Evolutionary conservation across 2,329 filamentous ascomycete species (phyloP).

Genomic region (Byssochlamys sp.): DNA sequence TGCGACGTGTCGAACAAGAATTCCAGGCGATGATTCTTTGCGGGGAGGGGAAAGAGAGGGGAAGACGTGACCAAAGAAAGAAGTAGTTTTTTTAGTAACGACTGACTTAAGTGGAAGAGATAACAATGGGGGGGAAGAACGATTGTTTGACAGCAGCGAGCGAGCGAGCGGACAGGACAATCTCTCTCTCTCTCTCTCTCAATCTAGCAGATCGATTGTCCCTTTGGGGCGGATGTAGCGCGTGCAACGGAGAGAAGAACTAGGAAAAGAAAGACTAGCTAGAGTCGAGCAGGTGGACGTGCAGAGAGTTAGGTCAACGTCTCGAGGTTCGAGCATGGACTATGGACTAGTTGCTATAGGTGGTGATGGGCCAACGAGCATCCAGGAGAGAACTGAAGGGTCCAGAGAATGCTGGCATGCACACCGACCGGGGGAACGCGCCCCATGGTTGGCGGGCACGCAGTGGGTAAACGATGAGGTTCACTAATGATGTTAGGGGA

Average conservation of each 20-base stretch:
- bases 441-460: not conserved
- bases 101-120: constrained; percentile 2
- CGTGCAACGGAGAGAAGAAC: not conserved
- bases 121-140: not conserved
- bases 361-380: not conserved
- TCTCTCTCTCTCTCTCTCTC: not conserved
- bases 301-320: not conserved
- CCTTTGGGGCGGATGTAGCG: not conserved
- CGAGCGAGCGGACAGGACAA: constrained; percentile 17
- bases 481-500: not conserved
- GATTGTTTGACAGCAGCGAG: not conserved
- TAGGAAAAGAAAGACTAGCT: not conserved
- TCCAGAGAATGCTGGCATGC: not conserved
- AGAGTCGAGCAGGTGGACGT: not conserved
- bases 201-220: not conserved
- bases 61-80: not conserved
- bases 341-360: not conserved
- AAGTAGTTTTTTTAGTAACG: constrained; percentile 3
- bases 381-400: not conserved
- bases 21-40: too few species aligned
- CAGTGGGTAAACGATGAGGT: not conserved
- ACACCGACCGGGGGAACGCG: not conserved
- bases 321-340: not conserved
- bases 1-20: not conserved
- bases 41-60: not conserved